These are phyloP conservation scores for Ustilago nuda DNA, from an alignment of 1,284 basidiomycete species.

Conservation along the genomic window DNA sequence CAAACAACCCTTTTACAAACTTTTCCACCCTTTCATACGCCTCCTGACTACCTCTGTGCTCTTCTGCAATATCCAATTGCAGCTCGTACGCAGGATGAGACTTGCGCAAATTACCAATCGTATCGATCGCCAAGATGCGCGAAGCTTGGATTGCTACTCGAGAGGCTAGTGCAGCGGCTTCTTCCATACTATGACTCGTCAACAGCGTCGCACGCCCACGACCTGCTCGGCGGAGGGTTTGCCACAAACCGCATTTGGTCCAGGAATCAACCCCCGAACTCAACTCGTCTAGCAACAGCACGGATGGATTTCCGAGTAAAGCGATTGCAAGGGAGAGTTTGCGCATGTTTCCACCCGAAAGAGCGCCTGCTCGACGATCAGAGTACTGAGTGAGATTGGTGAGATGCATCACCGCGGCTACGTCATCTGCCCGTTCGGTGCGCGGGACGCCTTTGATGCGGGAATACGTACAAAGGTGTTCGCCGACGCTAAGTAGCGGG, in stretches of 20 bases:
- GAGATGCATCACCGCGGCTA: constrained; percentile 75
- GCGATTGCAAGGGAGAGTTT: constrained; percentile 83
- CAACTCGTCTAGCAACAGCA: constrained; percentile 84
- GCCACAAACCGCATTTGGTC: constrained; percentile 86
- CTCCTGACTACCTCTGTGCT: constrained; percentile 15
- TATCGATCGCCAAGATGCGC: constrained; percentile 74
- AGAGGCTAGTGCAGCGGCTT: constrained; percentile 79
- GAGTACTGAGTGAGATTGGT: constrained; percentile 77
- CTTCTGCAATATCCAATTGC: constrained; percentile 77
- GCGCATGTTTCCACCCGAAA: constrained; percentile 78
- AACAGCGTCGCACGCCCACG: constrained; percentile 67
- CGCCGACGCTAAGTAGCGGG: constrained; percentile 78
- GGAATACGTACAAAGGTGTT: constrained; percentile 75
- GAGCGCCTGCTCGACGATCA: constrained; percentile 77
- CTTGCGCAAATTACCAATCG: constrained; percentile 75
- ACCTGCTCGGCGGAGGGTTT: constrained; percentile 76
- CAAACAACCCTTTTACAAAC: constrained; percentile 75
- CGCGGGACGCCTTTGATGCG: constrained; percentile 75
- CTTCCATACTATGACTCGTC: constrained; percentile 81
- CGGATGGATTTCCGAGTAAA: constrained; percentile 81
- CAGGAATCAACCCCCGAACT: constrained; percentile 84
- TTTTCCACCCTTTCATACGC: constrained; percentile 74
- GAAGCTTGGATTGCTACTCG: constrained; percentile 54
- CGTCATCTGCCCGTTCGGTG: constrained; percentile 73
- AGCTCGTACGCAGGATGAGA: constrained; percentile 82